A percentile compares a stretch with the other conserved stretches of the same genome.
Conservation (phyloP, 2,329 filamentous ascomycete species). For the Helotiales sp. region DNA sequence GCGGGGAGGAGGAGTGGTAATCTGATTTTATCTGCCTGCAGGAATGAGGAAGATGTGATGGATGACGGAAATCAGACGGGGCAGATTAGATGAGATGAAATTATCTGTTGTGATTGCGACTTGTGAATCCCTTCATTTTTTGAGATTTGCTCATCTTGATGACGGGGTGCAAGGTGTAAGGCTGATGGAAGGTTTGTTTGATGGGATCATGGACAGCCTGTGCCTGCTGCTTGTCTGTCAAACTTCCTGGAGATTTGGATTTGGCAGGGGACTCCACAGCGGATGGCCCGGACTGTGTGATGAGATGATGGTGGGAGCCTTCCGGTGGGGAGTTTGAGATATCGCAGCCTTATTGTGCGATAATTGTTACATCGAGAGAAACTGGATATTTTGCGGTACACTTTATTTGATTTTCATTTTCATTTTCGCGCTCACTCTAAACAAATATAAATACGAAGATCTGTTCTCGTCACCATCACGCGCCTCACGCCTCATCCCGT, state of each 20-base stretch:
- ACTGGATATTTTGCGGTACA: slow-evolving; percentile 1
- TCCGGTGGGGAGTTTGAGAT: too few species aligned
- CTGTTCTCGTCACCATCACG: slow-evolving; percentile 9
- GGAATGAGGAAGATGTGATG: neutral
- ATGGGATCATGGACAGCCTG: too few species aligned
- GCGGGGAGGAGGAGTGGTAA: slow-evolving; percentile 14
- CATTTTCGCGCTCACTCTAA: neutral
- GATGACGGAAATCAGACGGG: slow-evolving; percentile 16
- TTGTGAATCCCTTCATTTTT: slow-evolving; percentile 7
- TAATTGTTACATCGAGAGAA: too few species aligned
- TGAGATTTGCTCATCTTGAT: too few species aligned
- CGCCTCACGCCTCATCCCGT: neutral
- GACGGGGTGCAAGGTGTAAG: too few species aligned
- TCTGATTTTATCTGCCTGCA: slow-evolving; percentile 12
- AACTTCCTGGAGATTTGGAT: slow-evolving; percentile 2
- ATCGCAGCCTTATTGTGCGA: too few species aligned
- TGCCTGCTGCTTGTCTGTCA: too few species aligned
- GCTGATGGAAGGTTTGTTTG: too few species aligned
- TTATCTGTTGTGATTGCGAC: too few species aligned
- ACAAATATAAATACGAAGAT: slow-evolving; percentile 6
- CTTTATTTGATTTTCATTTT: neutral
- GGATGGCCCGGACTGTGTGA: slow-evolving; percentile 3
- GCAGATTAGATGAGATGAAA: neutral
- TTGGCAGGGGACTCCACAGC: neutral
- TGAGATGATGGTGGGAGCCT: too few species aligned